phyloP scores from a whole-genome alignment of 768 basidiomycete species.

The Tubosaeta brunneosetosa region DNA sequence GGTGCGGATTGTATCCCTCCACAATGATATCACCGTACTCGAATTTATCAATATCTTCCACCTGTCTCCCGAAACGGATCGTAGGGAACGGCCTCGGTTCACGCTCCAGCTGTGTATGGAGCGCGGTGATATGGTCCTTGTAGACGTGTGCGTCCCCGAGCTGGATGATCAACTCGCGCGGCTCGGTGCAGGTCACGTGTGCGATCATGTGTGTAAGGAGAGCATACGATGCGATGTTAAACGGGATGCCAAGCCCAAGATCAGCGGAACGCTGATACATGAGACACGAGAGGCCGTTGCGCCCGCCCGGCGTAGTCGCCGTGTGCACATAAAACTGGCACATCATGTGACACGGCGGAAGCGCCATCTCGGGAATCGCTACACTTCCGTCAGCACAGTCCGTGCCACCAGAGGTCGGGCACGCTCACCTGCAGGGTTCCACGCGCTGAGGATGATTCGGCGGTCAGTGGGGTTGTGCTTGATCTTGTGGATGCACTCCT shows the following conservation, averaged over 20 bases:
- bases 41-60: conserved; percentile 76
- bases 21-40: conserved; percentile 75
- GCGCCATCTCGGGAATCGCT: conserved; percentile 94
- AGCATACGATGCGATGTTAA: conserved; percentile 99
- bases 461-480: conserved; percentile 90
- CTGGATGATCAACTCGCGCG: conserved; percentile 90
- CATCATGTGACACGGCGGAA: conserved; percentile 98
- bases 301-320: conserved; percentile 47
- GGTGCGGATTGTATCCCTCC: conserved; percentile 82
- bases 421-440: conserved; percentile 92
- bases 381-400: background rate
- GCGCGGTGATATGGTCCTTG: conserved; percentile 83
- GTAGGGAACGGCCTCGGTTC: conserved; percentile 81
- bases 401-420: background rate
- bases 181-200: conserved; percentile 78
- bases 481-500: conserved; percentile 88
- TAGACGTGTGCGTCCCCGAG: conserved; percentile 98
- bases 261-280: conserved; percentile 99
- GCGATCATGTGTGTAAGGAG: conserved; percentile 97
- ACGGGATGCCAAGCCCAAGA: conserved; percentile 94
- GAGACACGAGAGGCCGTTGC: conserved; percentile 81
- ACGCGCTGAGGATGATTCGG: conserved; percentile 90
- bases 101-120: conserved; percentile 74
- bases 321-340: conserved; percentile 99
- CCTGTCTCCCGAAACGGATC: conserved; percentile 64